Percentiles rank a stretch among this genome's conserved stretches.
These are phyloP conservation scores for Bassia scoparia DNA, from an alignment of 148 eudicot species.

Conservation along the genomic window DNA sequence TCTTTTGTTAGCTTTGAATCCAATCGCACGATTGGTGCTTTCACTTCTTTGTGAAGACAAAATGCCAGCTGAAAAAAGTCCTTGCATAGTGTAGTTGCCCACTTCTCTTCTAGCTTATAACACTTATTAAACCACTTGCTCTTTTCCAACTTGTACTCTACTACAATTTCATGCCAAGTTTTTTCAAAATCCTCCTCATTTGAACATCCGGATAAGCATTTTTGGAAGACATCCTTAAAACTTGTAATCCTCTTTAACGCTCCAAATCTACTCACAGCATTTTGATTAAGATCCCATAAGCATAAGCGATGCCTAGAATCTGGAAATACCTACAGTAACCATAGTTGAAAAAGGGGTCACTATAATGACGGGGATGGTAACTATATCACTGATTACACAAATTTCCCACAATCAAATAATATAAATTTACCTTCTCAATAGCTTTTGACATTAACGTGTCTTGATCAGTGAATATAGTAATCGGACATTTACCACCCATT, in stretches of 20 bases:
- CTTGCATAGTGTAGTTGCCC: neutral
- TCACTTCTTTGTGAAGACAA: slow-evolving; percentile 1
- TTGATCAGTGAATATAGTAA: slow-evolving; percentile 1
- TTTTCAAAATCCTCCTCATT: neutral
- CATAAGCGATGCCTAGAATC: neutral
- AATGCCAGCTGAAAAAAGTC: neutral
- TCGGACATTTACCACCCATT: neutral
- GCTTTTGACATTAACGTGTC: neutral
- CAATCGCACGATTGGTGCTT: neutral
- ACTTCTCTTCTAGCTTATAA: neutral
- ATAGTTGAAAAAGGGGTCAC: no score
- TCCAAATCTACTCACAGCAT: neutral
- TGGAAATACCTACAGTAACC: neutral
- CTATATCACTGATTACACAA: neutral
- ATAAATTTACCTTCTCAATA: neutral
- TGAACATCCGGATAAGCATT: neutral
- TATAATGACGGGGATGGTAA: no score
- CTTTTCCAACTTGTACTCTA: neutral
- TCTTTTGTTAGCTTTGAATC: neutral
- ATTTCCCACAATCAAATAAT: no score
- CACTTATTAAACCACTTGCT: neutral
- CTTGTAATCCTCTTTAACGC: neutral
- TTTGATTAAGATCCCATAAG: neutral
- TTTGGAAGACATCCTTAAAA: neutral
- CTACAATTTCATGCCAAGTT: neutral